These are phyloP conservation scores for Aquilaria malaccensis DNA, from an alignment of 345 rosid species.

Conservation along the genomic window DNA sequence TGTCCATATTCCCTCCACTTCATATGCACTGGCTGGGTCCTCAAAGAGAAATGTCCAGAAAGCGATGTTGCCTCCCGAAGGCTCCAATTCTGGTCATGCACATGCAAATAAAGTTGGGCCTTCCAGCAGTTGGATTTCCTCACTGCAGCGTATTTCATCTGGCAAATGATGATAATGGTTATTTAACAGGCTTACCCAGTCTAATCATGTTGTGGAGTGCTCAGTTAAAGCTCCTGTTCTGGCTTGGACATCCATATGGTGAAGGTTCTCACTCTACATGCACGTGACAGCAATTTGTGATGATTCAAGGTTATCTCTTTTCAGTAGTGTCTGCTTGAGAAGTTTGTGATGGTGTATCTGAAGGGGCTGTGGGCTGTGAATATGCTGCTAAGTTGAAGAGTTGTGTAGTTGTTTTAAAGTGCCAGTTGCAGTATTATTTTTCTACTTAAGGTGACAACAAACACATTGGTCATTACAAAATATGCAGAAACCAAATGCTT, in stretches of 20 bases:
- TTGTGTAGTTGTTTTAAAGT: conserved; percentile 19
- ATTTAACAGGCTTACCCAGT: conserved; percentile 11
- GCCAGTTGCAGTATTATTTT: conserved; percentile 13
- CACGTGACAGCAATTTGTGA: conserved; percentile 24
- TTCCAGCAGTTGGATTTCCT: conserved; percentile 67
- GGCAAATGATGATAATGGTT: conserved; percentile 51
- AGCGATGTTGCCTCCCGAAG: conserved; percentile 41
- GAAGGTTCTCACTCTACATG: conserved; percentile 28
- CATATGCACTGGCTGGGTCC: conserved; percentile 49
- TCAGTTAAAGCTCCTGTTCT: conserved; percentile 22
- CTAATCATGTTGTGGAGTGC: conserved; percentile 16
- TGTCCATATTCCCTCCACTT: conserved; percentile 51
- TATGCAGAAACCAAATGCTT: conserved; percentile 21
- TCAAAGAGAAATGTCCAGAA: conserved; percentile 54
- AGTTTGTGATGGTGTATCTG: conserved; percentile 20
- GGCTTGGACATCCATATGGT: conserved; percentile 25
- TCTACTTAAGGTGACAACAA: conserved; percentile 34
- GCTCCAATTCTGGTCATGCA: conserved; percentile 48
- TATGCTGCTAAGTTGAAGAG: conserved; percentile 19
- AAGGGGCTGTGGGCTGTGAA: conserved; percentile 18
- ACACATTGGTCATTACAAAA: conserved; percentile 26
- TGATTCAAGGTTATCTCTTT: conserved; percentile 21
- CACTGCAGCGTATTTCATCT: conserved; percentile 64
- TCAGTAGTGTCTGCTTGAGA: conserved; percentile 19
- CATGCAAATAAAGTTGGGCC: conserved; percentile 46